Base-by-base conservation (phyloP, 352 stramenopile species). In the Globisporangium viniferum region DNA sequence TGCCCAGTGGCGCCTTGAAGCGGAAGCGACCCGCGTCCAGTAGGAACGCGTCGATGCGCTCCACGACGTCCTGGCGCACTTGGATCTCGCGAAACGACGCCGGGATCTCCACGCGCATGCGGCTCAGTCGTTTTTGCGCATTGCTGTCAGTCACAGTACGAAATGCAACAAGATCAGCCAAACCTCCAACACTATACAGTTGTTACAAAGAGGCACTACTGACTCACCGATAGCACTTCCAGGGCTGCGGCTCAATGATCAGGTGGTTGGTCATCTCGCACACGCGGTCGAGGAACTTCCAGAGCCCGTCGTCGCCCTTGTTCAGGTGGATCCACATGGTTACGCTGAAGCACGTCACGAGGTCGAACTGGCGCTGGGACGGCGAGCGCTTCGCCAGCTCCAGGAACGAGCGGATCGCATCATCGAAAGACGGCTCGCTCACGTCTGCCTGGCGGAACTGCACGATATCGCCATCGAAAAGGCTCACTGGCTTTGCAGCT, bases 321-420 rank as follows among this genome's bases (percentile, higher is more conserved):
- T 95, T 93, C 31, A 95, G 62, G 62, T 95, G 88, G 64, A 95
- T 94, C 88, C 88, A 95, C 88, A 95, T 95, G 10, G 86, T 93
- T 56, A 95, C 81, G 51, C 88, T 94, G 57, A 94, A 95, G 67
- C 83, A 88, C 64, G 86, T 92, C 51, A 94, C 70, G 2, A 95
- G 71, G 63, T 89, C 75, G 61, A 93, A 94, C 57, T 75, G 80
- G n/a, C 71, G 68, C 56, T 79, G 62, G 4, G 61, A 54, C 54
- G 68, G 67, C n/a, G 71, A 59, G n/a, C 73, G 75, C 62, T 79
- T 79, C n/a, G 79, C 76, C 15, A 71, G 41, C 36, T 81, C 71
- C 51, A 88, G 66, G 41, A 91, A 89, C 1, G 73, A 68, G 10
- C 62, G 48, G 15, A 90, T 75, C 15, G 79, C 65, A 33, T 74